Evolutionary conservation across 2,329 filamentous ascomycete species (phyloP).

Genomic region (Pezicula radicicola): DNA sequence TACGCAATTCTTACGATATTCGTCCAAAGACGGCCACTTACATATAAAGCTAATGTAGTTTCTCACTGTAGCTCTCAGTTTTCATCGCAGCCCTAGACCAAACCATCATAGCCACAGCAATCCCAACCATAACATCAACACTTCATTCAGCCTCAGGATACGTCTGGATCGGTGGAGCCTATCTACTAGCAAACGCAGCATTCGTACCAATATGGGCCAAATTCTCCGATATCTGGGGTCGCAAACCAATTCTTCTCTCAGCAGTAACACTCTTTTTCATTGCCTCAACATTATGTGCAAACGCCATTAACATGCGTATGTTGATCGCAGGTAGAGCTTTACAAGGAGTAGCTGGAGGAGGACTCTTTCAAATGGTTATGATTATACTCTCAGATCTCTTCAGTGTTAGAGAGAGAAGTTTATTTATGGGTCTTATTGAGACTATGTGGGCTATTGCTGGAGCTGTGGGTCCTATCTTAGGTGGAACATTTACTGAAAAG

Average conservation of each 20-base stretch:
- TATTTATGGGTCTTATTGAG: conserved; percentile 60
- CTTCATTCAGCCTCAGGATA: conserved; percentile 30
- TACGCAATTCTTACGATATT: too few species aligned
- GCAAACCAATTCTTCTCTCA: conserved; percentile 44
- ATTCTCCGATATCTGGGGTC: conserved; percentile 50
- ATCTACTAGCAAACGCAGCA: conserved; percentile 27
- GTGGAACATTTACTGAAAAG: conserved; percentile 54
- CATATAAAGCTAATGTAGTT: too few species aligned
- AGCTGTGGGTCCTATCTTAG: conserved; percentile 58
- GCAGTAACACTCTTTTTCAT: conserved; percentile 44
- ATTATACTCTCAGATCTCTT: conserved; percentile 48
- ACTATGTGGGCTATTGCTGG: conserved; percentile 64
- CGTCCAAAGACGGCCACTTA: too few species aligned
- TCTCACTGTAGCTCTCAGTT: not conserved
- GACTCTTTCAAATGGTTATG: conserved; percentile 45
- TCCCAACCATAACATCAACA: conserved; percentile 32
- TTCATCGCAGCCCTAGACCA: conserved; percentile 15
- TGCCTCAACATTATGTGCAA: conserved; percentile 43
- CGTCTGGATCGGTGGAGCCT: conserved; percentile 31
- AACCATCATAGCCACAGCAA: conserved; percentile 29
- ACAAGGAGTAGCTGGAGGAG: conserved; percentile 46
- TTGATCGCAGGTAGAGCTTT: conserved; percentile 44
- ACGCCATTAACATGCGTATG: conserved; percentile 37
- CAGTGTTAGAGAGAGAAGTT: conserved; percentile 29
- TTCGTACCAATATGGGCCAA: conserved; percentile 58